Base-by-base conservation (phyloP, 2,329 filamentous ascomycete genomes). In the Periglandula ipomoeae region DNA sequence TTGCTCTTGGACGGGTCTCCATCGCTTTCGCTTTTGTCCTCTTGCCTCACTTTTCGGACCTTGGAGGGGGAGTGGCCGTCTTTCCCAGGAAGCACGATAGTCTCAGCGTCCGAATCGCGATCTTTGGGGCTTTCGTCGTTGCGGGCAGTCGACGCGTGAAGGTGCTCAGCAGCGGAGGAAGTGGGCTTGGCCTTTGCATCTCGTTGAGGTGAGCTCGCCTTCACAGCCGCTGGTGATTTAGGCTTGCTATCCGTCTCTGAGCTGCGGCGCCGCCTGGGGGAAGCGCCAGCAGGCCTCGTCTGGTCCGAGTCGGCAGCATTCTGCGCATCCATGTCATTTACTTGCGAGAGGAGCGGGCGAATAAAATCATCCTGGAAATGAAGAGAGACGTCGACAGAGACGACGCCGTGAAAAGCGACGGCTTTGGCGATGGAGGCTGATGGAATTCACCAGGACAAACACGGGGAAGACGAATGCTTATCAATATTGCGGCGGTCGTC, bases 41-140 rank as follows among this genome's bases (percentile, higher is more conserved):
- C 82, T 55, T 83, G 78, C 61, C 82, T 84, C 42, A 78, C 70
- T 65, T 83, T 84, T 51, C 79, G 75, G 50, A 71, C 70, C 63
- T 84, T 84, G 51, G 79, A 78, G 1, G 79, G 80, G 22, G 80
- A 84, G 58, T 79, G 70, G 35, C 78, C 79, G 60, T 84, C 77
- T 59, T 83, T 84, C 24, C 79, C 79, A 10, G 80, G 75, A 30
- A 85, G 64, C 32, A 87, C 82, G 53, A 86, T 84, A 13, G 83
- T 87, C 66, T 87, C 83, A 44, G 83, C 82, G 59, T 87, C 83
- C 1, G 83, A 87, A 57, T 84, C 81, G 59, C 75, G 80, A 51
- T 82, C 81, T 50, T 69, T 68, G 20, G 62, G 63, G 48, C 58
- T 64, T 49, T 76, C 70, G 46, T 65, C 60, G 19, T 65, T 59